A percentile compares a stretch with the other conserved stretches of the same genome.
phyloP scores from a whole-genome alignment of 2,329 filamentous ascomycete genomes.

The Xylariaceae sp. region DNA sequence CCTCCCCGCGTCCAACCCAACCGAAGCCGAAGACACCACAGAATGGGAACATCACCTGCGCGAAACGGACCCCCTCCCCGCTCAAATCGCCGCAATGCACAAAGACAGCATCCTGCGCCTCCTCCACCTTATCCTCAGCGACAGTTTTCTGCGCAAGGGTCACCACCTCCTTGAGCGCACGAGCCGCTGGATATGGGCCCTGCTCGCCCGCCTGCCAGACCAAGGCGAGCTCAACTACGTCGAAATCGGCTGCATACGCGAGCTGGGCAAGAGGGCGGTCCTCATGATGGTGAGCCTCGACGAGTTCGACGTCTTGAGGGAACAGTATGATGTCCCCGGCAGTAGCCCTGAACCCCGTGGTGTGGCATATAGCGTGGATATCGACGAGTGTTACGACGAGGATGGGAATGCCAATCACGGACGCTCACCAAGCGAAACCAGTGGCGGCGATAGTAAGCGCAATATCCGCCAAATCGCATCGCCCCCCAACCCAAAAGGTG shows the following conservation, averaged over 20 bases:
- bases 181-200: conserved; percentile 80
- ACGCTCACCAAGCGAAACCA: conserved; percentile 24
- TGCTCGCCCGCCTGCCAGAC: conserved; percentile 72
- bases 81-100: conserved; percentile 61
- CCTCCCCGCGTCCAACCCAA: conserved; percentile 52
- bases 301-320: conserved; percentile 47
- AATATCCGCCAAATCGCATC: neutral
- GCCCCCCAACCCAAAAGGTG: neutral
- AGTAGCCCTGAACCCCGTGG: conserved; percentile 26
- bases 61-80: conserved; percentile 52
- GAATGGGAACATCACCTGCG: conserved; percentile 53
- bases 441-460: conserved; percentile 11
- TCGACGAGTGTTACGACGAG: conserved; percentile 45
- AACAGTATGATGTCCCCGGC: conserved; percentile 37
- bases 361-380: conserved; percentile 33
- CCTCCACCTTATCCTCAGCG: conserved; percentile 61
- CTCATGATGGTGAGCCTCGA: conserved; percentile 52
- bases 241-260: conserved; percentile 71
- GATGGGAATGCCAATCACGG: conserved; percentile 31
- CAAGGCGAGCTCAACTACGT: conserved; percentile 70
- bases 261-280: conserved; percentile 74
- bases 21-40: conserved; percentile 52
- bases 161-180: conserved; percentile 59
- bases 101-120: conserved; percentile 63
- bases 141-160: conserved; percentile 60